Evolutionary conservation across 2,329 filamentous ascomycete genomes (phyloP).

Genomic region (Fusarium marasasianum): DNA sequence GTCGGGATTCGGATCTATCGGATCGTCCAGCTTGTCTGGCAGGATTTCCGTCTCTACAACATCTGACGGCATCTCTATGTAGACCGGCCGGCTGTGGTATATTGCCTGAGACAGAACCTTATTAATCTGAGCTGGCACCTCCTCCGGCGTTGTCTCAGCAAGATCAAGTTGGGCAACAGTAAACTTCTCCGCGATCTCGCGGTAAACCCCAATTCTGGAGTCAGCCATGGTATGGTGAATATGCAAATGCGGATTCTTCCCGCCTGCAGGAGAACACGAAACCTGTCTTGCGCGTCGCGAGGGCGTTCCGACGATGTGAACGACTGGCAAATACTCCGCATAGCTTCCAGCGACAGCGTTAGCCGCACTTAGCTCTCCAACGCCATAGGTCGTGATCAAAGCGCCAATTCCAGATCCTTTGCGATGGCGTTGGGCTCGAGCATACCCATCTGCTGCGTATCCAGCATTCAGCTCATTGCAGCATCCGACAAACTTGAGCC

Average conservation of each 20-base stretch:
- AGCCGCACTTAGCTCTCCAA: constrained; percentile 12
- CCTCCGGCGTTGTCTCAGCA: background rate
- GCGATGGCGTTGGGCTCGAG: background rate
- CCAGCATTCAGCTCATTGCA: constrained; percentile 22
- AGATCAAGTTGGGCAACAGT: constrained; percentile 14
- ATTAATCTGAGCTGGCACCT: background rate
- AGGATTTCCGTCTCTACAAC: background rate
- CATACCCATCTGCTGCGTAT: constrained; percentile 24
- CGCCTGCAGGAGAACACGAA: fast-evolving
- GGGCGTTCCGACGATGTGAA: constrained; percentile 18
- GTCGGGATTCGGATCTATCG: background rate
- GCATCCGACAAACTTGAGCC: constrained; percentile 10
- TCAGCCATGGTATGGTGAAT: constrained; percentile 13
- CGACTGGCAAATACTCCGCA: background rate
- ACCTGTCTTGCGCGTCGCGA: background rate
- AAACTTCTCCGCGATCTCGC: constrained; percentile 10
- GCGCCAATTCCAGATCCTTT: background rate
- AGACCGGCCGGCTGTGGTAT: background rate
- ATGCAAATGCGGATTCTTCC: background rate
- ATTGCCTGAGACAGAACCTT: background rate
- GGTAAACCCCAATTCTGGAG: background rate
- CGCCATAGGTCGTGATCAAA: constrained; percentile 5
- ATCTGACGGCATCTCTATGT: constrained; percentile 14
- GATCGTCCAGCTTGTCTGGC: background rate
- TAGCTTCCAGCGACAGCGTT: constrained; percentile 22